Conservation (phyloP, 2,329 filamentous ascomycete species). For the Venturia asperata region DNA sequence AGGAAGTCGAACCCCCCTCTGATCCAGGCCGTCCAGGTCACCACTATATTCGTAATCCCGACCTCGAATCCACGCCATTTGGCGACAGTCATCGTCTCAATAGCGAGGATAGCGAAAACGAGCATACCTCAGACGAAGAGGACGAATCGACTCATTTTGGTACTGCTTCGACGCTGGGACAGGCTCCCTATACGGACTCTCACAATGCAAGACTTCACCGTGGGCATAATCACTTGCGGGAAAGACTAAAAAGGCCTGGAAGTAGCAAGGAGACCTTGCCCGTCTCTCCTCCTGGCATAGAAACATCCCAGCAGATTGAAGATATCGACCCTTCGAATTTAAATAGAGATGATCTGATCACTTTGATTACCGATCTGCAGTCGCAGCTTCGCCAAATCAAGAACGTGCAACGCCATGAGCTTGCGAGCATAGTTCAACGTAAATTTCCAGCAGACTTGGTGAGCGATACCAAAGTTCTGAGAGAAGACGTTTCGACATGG, state of each 20-base stretch:
- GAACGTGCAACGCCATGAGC: not conserved
- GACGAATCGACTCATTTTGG: not conserved
- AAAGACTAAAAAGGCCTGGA: not conserved
- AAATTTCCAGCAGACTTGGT: not conserved
- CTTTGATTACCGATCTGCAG: not conserved
- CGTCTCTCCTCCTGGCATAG: not conserved
- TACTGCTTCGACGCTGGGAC: not conserved
- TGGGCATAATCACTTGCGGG: not conserved
- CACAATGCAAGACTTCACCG: not conserved
- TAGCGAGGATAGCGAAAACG: conserved; percentile 1
- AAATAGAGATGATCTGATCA: not conserved
- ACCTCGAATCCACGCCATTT: not conserved
- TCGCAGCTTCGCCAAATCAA: not conserved
- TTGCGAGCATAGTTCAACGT: not conserved
- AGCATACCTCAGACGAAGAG: not conserved
- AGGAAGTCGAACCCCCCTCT: not conserved
- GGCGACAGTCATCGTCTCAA: not conserved
- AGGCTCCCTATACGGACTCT: not conserved
- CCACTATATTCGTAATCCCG: not conserved
- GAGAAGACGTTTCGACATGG: not conserved
- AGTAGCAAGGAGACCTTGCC: not conserved
- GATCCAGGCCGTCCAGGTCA: not conserved
- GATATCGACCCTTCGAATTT: not conserved
- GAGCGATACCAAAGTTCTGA: not conserved
- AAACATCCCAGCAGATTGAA: not conserved